Percentiles rank a stretch among this genome's conserved stretches.
phyloP scores from a whole-genome alignment of 2,329 filamentous ascomycete species.

The Cordyceps fumosorosea region DNA sequence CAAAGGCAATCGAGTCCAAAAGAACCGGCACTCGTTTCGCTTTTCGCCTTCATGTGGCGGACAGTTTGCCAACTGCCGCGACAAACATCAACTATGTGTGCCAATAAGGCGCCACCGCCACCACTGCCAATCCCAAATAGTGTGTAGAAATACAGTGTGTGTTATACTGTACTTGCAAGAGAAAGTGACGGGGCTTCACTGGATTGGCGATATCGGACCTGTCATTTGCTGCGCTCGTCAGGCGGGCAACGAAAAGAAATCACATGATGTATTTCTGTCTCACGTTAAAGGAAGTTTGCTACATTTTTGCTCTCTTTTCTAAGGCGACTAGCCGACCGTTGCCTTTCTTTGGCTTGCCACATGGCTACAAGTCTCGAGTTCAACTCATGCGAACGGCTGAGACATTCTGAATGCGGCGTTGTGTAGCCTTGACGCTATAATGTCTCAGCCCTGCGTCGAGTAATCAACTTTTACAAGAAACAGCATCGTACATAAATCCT shows the following conservation, averaged over 20 bases:
- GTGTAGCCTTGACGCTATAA: not conserved
- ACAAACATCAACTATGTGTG: not conserved
- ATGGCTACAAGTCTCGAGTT: not conserved
- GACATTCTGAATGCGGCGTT: not conserved
- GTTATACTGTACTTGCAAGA: too few relatives aligned
- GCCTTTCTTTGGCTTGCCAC: too few relatives aligned
- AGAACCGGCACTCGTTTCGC: not conserved
- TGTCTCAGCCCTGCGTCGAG: constrained; percentile 8
- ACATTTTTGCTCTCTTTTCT: not conserved
- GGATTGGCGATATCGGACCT: not conserved
- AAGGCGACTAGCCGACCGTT: too few relatives aligned
- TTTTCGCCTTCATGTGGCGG: not conserved
- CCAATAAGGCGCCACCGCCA: not conserved
- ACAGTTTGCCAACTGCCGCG: not conserved
- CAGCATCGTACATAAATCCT: too few relatives aligned
- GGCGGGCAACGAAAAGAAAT: not conserved
- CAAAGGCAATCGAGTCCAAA: not conserved
- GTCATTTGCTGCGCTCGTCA: not conserved
- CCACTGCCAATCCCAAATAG: not conserved
- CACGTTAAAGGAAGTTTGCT: not conserved
- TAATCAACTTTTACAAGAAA: not conserved
- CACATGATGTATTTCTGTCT: constrained; percentile 10
- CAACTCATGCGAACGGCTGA: not conserved
- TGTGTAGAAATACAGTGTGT: too few relatives aligned
- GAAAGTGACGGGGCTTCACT: too few relatives aligned